These are phyloP conservation scores for Lasiosphaeria hispida DNA, from an alignment of 495 filamentous ascomycete species.

Conservation along the genomic window DNA sequence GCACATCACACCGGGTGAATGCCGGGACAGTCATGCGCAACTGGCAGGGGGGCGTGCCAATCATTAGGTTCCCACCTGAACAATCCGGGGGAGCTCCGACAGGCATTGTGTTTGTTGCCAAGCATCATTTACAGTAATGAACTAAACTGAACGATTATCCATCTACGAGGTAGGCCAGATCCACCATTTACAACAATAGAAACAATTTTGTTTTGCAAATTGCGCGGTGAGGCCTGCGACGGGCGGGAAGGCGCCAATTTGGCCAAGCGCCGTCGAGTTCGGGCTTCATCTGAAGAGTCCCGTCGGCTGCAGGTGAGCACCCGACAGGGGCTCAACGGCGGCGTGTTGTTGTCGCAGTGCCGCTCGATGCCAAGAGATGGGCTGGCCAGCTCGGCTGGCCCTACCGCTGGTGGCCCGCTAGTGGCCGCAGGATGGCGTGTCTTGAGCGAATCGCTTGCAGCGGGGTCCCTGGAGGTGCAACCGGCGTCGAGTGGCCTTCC, in stretches of 20 bases:
- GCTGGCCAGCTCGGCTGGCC: background rate
- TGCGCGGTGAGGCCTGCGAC: background rate
- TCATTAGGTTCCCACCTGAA: background rate
- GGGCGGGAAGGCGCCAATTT: slow-evolving; percentile 11
- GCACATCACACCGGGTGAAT: slow-evolving; percentile 17
- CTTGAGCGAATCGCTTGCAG: slow-evolving; percentile 28
- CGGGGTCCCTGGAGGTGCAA: slow-evolving; percentile 17
- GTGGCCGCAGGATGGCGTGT: slow-evolving; percentile 7
- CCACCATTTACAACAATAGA: too few relatives aligned
- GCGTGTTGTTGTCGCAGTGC: background rate
- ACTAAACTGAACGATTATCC: too few relatives aligned
- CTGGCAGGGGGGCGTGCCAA: background rate
- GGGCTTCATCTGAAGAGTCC: too few relatives aligned
- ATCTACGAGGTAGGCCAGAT: too few relatives aligned
- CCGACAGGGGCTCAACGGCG: background rate
- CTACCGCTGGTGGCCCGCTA: background rate
- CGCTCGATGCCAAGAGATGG: slow-evolving; percentile 1
- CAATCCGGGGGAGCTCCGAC: too few relatives aligned
- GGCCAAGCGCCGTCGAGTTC: too few relatives aligned
- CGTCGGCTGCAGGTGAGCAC: background rate
- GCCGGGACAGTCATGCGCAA: slow-evolving; percentile 5
- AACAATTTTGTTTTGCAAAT: background rate
- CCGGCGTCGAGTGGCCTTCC: background rate
- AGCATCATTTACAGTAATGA: too few relatives aligned
- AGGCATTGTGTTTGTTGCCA: too few relatives aligned